Conservation (phyloP, 176 grass and related monocot species). For the Musa schizocarpa region DNA sequence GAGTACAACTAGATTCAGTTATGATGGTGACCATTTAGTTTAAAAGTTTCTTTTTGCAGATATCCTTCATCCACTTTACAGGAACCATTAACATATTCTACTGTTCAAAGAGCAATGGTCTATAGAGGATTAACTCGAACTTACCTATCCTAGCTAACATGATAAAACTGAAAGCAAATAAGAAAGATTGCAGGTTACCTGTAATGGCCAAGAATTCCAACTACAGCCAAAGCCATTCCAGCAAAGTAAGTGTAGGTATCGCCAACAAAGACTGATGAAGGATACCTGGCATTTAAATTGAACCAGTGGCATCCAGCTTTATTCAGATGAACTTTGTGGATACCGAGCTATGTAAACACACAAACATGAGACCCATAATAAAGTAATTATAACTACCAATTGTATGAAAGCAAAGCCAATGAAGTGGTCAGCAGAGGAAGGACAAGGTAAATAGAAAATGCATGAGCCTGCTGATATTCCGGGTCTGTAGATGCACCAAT, state of each 20-base stretch:
- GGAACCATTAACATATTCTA: background rate
- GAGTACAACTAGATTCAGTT: background rate
- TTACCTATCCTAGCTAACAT: background rate
- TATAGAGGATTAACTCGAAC: background rate
- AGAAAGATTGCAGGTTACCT: slow-evolving; percentile 37
- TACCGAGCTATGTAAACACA: background rate
- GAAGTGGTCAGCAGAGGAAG: slow-evolving; percentile 78
- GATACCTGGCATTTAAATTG: slow-evolving; percentile 51
- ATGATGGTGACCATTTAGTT: background rate
- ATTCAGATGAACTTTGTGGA: background rate
- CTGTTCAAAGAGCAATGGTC: background rate
- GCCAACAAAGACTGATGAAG: slow-evolving; percentile 97
- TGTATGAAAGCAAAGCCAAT: slow-evolving; percentile 81
- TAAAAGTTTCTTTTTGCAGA: background rate
- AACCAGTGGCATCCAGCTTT: slow-evolving; percentile 1
- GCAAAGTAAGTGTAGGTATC: slow-evolving; percentile 99
- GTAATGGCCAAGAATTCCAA: slow-evolving; percentile 96
- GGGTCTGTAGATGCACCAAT: slow-evolving; percentile 74
- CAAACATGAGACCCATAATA: background rate
- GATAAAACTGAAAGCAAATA: background rate
- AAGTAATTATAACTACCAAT: slow-evolving; percentile 49
- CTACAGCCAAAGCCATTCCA: slow-evolving; percentile 90
- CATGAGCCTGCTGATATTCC: slow-evolving; percentile 89
- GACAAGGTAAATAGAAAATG: slow-evolving; percentile 94
- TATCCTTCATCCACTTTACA: background rate